These are phyloP conservation scores for Neurospora tetrasperma DNA, from an alignment of 495 filamentous ascomycete genomes.

Conservation along the genomic window DNA sequence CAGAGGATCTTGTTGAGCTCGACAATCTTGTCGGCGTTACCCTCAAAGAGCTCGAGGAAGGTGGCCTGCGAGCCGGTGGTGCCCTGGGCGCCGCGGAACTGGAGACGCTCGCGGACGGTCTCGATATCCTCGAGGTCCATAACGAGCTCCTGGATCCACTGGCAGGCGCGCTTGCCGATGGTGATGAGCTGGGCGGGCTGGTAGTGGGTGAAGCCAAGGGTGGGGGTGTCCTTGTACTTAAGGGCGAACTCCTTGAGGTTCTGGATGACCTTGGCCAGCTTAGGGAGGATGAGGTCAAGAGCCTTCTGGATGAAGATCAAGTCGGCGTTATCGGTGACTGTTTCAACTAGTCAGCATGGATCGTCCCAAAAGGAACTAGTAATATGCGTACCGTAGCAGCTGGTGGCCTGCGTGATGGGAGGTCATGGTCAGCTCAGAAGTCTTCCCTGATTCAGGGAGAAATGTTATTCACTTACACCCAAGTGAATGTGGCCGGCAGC, in stretches of 20 bases:
- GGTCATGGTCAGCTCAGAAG: neutral
- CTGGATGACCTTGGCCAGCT: constrained; percentile 74
- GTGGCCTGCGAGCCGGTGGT: constrained; percentile 49
- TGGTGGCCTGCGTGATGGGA: constrained; percentile 10
- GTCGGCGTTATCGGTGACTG: constrained; percentile 76
- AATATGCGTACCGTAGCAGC: constrained; percentile 26
- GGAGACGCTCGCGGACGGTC: constrained; percentile 58
- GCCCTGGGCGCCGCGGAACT: constrained; percentile 52
- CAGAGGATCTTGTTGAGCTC: constrained; percentile 57
- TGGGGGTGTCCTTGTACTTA: constrained; percentile 55
- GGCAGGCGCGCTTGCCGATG: constrained; percentile 61
- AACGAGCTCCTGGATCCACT: constrained; percentile 84
- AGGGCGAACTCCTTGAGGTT: constrained; percentile 71
- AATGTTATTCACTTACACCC: constrained; percentile 28
- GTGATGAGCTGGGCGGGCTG: constrained; percentile 57
- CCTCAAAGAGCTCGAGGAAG: constrained; percentile 66
- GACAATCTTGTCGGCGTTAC: constrained; percentile 70
- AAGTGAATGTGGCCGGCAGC: constrained; percentile 85
- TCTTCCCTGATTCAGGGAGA: constrained; percentile 2
- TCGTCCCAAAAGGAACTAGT: neutral
- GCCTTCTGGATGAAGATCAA: constrained; percentile 69
- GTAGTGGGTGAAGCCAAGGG: constrained; percentile 78
- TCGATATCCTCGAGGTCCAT: constrained; percentile 81
- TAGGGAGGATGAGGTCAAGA: constrained; percentile 70
- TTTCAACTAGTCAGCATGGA: neutral